Percentiles rank a stretch among this genome's conserved stretches.
Evolutionary conservation across 1,284 basidiomycete genomes (phyloP).

Genomic region (Chalciporus sp.): DNA sequence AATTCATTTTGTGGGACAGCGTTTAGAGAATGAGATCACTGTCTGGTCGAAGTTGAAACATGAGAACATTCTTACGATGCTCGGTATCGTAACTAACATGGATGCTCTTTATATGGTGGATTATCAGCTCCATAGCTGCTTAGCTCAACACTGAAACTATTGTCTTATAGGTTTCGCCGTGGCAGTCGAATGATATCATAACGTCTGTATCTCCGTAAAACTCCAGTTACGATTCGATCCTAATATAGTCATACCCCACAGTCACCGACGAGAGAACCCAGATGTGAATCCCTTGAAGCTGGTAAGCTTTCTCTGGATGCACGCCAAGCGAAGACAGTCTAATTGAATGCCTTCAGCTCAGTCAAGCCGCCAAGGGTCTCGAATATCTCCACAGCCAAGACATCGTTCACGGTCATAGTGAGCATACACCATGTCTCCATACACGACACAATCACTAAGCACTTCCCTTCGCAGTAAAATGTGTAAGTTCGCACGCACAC

Average conservation of each 20-base stretch:
- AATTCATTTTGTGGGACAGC: slow-evolving; percentile 35
- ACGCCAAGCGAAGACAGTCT: neutral
- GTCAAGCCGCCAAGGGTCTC: slow-evolving; percentile 52
- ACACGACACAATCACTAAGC: neutral
- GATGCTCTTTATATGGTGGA: slow-evolving; percentile 51
- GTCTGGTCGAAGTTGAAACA: slow-evolving; percentile 54
- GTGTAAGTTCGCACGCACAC: slow-evolving; percentile 42
- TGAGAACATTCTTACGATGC: slow-evolving; percentile 45
- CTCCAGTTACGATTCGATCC: neutral
- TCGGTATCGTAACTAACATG: slow-evolving; percentile 55
- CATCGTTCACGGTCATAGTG: slow-evolving; percentile 59
- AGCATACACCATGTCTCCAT: slow-evolving; percentile 23
- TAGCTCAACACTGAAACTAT: neutral
- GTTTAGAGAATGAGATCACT: slow-evolving; percentile 53
- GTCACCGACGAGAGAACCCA: slow-evolving; percentile 41
- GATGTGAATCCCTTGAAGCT: slow-evolving; percentile 43
- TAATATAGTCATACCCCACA: slow-evolving; percentile 20
- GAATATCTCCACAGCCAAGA: slow-evolving; percentile 51
- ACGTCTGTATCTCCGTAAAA: slow-evolving; percentile 36
- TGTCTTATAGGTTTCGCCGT: slow-evolving; percentile 52
- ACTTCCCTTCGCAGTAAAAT: slow-evolving; percentile 49
- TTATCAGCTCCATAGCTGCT: neutral
- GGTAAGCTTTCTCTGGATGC: slow-evolving; percentile 34
- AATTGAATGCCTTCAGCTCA: slow-evolving; percentile 36
- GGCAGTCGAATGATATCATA: slow-evolving; percentile 59